These are phyloP conservation scores for Trypanosoma scelopori DNA, from an alignment of 208 protist species.

Conservation along the genomic window DNA sequence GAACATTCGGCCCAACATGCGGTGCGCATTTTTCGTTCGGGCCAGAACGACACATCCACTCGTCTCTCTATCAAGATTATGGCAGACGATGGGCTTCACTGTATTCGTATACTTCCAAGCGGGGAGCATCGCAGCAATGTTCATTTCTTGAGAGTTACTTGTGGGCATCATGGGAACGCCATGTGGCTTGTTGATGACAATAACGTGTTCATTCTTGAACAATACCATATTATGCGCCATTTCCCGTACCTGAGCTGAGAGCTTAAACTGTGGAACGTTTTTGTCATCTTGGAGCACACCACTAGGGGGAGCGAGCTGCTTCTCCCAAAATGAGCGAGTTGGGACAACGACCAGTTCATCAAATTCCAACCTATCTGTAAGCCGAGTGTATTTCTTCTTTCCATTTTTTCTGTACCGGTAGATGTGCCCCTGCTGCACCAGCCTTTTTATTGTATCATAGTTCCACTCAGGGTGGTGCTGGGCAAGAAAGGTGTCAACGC, in stretches of 20 bases:
- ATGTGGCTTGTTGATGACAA: constrained; percentile 93
- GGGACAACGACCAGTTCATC: constrained; percentile 89
- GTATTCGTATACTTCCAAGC: constrained; percentile 89
- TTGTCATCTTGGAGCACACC: constrained; percentile 31
- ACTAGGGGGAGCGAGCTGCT: constrained; percentile 53
- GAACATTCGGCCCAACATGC: constrained; percentile 89
- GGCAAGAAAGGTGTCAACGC: constrained; percentile 80
- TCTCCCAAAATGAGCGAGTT: constrained; percentile 58
- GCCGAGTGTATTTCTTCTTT: constrained; percentile 80
- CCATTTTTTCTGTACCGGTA: constrained; percentile 88
- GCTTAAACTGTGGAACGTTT: constrained; percentile 39
- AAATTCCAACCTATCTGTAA: constrained; percentile 87
- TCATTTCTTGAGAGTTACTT: constrained; percentile 78
- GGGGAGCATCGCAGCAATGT: constrained; percentile 82
- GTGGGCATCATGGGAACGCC: constrained; percentile 91
- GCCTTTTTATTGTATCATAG: constrained; percentile 72
- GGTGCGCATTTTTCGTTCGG: constrained; percentile 69
- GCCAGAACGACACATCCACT: constrained; percentile 91
- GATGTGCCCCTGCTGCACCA: constrained; percentile 88
- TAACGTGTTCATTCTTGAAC: constrained; percentile 94
- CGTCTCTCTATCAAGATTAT: constrained; percentile 90
- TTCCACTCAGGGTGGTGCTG: constrained; percentile 88
- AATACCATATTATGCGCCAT: constrained; percentile 91
- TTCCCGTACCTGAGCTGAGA: constrained; percentile 66
- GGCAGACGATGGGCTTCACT: constrained; percentile 76